Evolutionary conservation across 371 early-diverging fungal genomes (phyloP), one percentile per base, ranked within the genome.

Genomic region (Mycotypha africana): DNA sequence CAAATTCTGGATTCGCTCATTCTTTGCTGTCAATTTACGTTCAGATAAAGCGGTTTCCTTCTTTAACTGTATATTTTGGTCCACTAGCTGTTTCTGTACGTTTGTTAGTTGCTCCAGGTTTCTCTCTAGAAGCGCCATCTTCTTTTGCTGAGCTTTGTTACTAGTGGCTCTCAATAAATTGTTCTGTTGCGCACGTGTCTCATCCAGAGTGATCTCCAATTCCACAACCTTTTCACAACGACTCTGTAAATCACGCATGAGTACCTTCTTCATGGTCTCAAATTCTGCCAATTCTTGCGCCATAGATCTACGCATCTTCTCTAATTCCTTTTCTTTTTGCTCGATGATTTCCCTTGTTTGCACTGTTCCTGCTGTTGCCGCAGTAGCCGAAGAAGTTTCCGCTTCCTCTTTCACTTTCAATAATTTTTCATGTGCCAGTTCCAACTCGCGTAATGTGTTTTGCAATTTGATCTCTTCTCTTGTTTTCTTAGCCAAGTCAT

Each of bases 161-260:
- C 85, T 88, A 57, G 77, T 86, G 36, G 84, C 86, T 42, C 82
- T 81, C 40, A 88, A 70, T 19, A 92, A 82, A 47, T 75, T 85
- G 51, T 88, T 84, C 66, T 92, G 88, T 65, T 93, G 90, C 55
- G 89, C 91, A 5, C 91, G 81, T 2, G 89, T 82, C 51, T 95
- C 95, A 51, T 96, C 98, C 38, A 97, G 70, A 0, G 88, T 81
- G 57, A 95, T 86, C 62, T 96, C 96, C 14, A 96, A 79, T 68
- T 96, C 95, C 14, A 96, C 93, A 9, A 72, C 91, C 71, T 89
- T 91, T 60, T 98, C 95, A 68, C 96, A 95, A 15, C 95, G 86
- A 72, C 87, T 86, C 65, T 95, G 93, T 30, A 98, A 80, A 56
- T 96, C 97, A 21, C 91, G 84, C 95, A 95, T 93, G 46, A 98